phyloP scores from a whole-genome alignment of 1,139 yeast species.

The Magnusiomyces starmeri region DNA sequence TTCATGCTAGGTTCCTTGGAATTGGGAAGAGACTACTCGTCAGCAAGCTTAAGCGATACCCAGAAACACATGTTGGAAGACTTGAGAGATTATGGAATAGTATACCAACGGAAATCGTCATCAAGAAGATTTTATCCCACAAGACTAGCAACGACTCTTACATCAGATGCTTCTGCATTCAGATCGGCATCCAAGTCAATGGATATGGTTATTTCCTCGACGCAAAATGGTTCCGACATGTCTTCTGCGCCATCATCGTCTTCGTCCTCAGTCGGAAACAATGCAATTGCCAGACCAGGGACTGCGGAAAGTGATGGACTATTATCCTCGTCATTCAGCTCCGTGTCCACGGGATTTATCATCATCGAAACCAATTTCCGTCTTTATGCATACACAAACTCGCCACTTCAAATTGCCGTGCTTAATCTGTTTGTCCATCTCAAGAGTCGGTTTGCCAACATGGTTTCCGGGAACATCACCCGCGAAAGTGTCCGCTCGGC shows the following conservation, averaged over 20 bases:
- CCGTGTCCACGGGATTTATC: conserved; percentile 50
- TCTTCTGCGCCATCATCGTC: conserved; percentile 14
- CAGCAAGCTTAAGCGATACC: conserved; percentile 64
- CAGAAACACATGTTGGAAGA: conserved; percentile 86
- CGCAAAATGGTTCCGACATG: conserved; percentile 18
- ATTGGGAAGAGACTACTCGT: conserved; percentile 77
- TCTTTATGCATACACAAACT: conserved; percentile 86
- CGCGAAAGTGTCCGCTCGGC: conserved; percentile 88
- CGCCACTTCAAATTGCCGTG: conserved; percentile 92
- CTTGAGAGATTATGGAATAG: conserved; percentile 83
- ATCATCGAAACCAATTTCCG: conserved; percentile 92
- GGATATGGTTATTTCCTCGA: conserved; percentile 24
- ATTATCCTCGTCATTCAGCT: conserved; percentile 23
- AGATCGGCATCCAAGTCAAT: conserved; percentile 28
- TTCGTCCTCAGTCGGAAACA: conserved; percentile 8
- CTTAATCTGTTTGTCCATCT: conserved; percentile 80
- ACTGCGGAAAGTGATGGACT: conserved; percentile 14
- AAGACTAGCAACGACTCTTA: conserved; percentile 78
- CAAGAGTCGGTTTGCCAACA: conserved; percentile 76
- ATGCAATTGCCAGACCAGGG: conserved; percentile 12
- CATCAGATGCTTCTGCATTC: conserved; percentile 55
- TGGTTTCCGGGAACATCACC: conserved; percentile 90
- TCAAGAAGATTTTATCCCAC: conserved; percentile 80
- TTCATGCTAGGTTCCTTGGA: conserved; percentile 91
- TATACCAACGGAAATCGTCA: conserved; percentile 62